phyloP scores from a whole-genome alignment of 495 filamentous ascomycete species.

The Aspergillus avenaceus region DNA sequence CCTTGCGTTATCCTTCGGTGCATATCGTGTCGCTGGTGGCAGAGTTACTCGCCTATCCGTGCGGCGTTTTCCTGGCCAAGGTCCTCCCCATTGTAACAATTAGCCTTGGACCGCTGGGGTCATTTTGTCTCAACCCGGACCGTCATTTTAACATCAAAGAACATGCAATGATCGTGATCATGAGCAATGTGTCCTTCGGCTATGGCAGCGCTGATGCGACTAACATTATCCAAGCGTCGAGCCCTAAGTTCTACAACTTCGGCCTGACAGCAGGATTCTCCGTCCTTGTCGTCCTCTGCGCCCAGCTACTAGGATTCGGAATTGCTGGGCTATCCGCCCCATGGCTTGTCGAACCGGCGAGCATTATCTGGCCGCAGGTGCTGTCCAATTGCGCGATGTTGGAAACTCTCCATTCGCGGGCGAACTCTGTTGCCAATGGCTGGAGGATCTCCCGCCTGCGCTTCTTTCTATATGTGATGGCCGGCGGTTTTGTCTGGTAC shows the following conservation, averaged over 20 bases:
- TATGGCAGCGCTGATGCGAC: constrained; percentile 46
- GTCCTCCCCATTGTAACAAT: constrained; percentile 44
- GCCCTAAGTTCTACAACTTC: constrained; percentile 53
- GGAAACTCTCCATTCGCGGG: constrained; percentile 30
- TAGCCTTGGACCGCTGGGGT: constrained; percentile 40
- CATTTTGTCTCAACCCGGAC: constrained; percentile 53
- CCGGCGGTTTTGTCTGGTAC: constrained; percentile 63
- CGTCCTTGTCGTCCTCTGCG: constrained; percentile 55
- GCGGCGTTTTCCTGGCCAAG: constrained; percentile 43
- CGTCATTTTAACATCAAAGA: constrained; percentile 75
- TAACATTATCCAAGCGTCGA: constrained; percentile 42
- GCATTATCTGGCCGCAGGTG: constrained; percentile 38
- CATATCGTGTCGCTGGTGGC: constrained; percentile 64
- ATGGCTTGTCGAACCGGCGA: constrained; percentile 57
- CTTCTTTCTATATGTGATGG: constrained; percentile 53
- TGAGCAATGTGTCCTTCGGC: constrained; percentile 84
- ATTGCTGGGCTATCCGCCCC: constrained; percentile 59
- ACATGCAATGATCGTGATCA: constrained; percentile 81
- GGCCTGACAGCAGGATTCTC: constrained; percentile 57
- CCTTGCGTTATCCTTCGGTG: constrained; percentile 79
- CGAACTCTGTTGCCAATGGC: constrained; percentile 44
- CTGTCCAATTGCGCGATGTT: constrained; percentile 38
- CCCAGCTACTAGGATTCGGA: constrained; percentile 61
- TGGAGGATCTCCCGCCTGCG: constrained; percentile 58
- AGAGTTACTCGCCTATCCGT: constrained; percentile 61